Evolutionary conservation across 371 early-diverging fungal genomes (phyloP).

Genomic region (Mucor velutinosus): DNA sequence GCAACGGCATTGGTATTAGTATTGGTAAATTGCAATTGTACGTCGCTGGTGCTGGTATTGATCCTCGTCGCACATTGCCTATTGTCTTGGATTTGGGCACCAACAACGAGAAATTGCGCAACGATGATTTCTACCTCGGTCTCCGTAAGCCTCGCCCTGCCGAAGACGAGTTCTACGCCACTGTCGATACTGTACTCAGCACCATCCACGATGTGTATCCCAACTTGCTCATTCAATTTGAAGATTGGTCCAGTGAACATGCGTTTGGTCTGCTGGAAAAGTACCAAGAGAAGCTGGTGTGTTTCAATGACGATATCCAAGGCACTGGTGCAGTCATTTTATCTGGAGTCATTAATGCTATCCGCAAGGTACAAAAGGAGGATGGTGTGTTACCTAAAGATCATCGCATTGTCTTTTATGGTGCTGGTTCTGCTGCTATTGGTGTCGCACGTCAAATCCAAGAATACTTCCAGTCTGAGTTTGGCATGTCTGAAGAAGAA

Average conservation of each 20-base stretch:
- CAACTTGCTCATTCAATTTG: constrained; percentile 85
- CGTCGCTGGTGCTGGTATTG: constrained; percentile 89
- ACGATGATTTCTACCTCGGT: constrained; percentile 88
- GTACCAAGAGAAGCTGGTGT: constrained; percentile 67
- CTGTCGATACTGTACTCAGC: constrained; percentile 77
- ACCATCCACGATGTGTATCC: constrained; percentile 75
- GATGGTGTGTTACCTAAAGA: constrained; percentile 62
- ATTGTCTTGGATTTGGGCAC: constrained; percentile 90
- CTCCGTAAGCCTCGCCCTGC: constrained; percentile 51
- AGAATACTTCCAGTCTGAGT: constrained; percentile 73
- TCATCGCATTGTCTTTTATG: constrained; percentile 88
- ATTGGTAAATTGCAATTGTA: constrained; percentile 93
- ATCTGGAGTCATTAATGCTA: constrained; percentile 89
- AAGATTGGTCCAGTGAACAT: constrained; percentile 92
- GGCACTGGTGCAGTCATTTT: constrained; percentile 93
- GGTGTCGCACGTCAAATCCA: constrained; percentile 88
- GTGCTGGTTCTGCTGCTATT: constrained; percentile 88
- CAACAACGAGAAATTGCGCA: constrained; percentile 72
- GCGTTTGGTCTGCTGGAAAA: constrained; percentile 72
- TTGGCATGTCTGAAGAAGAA: constrained; percentile 68
- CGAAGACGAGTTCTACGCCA: constrained; percentile 72
- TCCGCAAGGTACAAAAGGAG: constrained; percentile 54
- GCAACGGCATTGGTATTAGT: constrained; percentile 92
- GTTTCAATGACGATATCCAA: constrained; percentile 75
- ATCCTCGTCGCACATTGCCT: constrained; percentile 84